phyloP scores from a whole-genome alignment of 1,139 yeast species.

The Blastobotrys illinoisensis region DNA sequence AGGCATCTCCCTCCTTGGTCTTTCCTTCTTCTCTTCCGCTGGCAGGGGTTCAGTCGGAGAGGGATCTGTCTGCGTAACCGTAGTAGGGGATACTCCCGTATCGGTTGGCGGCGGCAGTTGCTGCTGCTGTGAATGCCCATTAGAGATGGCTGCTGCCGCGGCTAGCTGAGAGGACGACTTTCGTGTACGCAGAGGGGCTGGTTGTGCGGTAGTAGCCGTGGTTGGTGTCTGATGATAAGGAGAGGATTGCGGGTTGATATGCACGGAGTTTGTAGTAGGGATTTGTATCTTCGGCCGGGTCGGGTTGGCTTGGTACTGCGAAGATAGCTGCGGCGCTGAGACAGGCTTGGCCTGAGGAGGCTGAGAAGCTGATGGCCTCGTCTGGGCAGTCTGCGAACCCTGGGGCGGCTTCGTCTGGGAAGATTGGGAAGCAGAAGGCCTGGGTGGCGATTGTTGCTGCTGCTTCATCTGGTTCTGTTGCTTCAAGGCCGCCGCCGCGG shows the following conservation, averaged over 20 bases:
- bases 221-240: slow-evolving; percentile 1
- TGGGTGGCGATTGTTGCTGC: slow-evolving; percentile 6
- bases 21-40: neutral
- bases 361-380: neutral
- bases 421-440: neutral
- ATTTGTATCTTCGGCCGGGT: slow-evolving; percentile 4
- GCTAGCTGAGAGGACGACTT: slow-evolving; percentile 3
- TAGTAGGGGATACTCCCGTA: neutral
- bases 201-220: too few species aligned
- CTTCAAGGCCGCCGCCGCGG: slow-evolving; percentile 27
- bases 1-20: slow-evolving; percentile 46
- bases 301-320: slow-evolving; percentile 8
- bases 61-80: neutral
- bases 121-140: neutral
- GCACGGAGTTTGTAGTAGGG: neutral
- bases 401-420: neutral
- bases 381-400: neutral
- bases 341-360: slow-evolving; percentile 10
- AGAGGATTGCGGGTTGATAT: slow-evolving; percentile 11
- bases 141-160: neutral
- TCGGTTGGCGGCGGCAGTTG: neutral
- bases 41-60: neutral
- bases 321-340: slow-evolving; percentile 2
- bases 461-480: slow-evolving; percentile 11
- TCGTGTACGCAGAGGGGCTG: slow-evolving; percentile 11